Percentiles rank a stretch among this genome's conserved stretches.
Conservation (phyloP, 176 grass and related monocot species). For the bread wheat (Triticum aestivum) region DNA sequence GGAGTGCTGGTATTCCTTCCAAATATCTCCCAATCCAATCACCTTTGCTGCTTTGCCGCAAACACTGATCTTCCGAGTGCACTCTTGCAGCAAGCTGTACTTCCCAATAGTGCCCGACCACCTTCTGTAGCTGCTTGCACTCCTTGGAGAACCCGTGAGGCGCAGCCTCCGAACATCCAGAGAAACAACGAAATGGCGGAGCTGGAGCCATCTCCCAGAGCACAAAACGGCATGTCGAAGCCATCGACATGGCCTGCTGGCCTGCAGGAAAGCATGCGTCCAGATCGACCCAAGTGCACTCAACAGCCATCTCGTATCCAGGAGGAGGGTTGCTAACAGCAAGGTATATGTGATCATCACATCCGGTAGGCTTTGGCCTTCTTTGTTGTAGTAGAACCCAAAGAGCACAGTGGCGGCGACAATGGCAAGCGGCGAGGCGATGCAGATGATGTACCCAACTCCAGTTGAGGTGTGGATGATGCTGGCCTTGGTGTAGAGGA, state of each 20-base stretch:
- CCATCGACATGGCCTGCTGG: background rate
- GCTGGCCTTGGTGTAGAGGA: conserved; percentile 46
- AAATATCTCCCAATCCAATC: background rate
- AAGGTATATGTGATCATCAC: conserved; percentile 44
- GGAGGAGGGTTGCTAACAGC: conserved; percentile 41
- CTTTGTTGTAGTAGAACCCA: conserved; percentile 2
- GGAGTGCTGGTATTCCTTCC: background rate
- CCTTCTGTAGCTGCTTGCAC: background rate
- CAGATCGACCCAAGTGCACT: conserved; percentile 19
- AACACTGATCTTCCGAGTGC: background rate
- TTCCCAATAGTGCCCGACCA: conserved; percentile 45
- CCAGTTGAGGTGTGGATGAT: background rate
- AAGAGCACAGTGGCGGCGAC: background rate
- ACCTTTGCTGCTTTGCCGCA: background rate
- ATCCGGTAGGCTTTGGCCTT: conserved; percentile 22
- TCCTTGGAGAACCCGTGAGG: background rate
- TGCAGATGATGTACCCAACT: conserved; percentile 2
- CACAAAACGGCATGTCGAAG: background rate
- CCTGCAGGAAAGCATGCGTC: background rate
- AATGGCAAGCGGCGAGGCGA: conserved; percentile 8
- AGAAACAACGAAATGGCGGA: background rate
- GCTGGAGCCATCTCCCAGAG: background rate
- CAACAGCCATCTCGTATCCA: conserved; percentile 29
- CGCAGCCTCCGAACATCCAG: background rate
- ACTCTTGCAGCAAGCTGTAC: background rate